Evolutionary conservation across 1,139 yeast species (phyloP).

Genomic region (Pneumocystis canis): DNA sequence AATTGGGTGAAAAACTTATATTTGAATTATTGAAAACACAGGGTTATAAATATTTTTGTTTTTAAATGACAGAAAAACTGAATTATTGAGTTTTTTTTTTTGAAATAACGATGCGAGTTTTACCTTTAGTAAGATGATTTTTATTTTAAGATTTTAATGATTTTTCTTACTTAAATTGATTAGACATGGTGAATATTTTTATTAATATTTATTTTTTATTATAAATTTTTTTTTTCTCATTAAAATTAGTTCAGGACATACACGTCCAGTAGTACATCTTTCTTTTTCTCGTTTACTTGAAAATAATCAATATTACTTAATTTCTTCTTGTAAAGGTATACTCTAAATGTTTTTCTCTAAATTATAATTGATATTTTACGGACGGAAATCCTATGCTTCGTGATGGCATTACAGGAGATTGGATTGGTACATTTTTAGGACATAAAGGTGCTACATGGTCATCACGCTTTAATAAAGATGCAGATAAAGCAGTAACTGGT

Average conservation of each 20-base stretch:
- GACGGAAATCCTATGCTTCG: constrained; percentile 29
- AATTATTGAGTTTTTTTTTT: not conserved
- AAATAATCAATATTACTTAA: constrained; percentile 18
- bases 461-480: constrained; percentile 22
- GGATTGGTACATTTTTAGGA: constrained; percentile 29
- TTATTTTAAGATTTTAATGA: not conserved
- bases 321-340: constrained; percentile 24
- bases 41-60: not conserved
- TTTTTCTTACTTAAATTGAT: not conserved
- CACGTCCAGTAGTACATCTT: constrained; percentile 28
- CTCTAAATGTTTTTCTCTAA: not conserved
- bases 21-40: not conserved
- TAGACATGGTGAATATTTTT: not conserved
- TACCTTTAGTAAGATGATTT: not conserved
- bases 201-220: not conserved
- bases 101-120: not conserved
- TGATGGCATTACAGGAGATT: constrained; percentile 28
- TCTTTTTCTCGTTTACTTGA: constrained; percentile 20
- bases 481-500: constrained; percentile 23
- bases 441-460: constrained; percentile 30
- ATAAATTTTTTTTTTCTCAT: not conserved
- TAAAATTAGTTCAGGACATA: constrained; percentile 24
- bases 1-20: not conserved
- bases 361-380: constrained; percentile 5
- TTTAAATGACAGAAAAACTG: not conserved